Conservation (phyloP, 768 basidiomycete species). For the Leccinum incarnatum region DNA sequence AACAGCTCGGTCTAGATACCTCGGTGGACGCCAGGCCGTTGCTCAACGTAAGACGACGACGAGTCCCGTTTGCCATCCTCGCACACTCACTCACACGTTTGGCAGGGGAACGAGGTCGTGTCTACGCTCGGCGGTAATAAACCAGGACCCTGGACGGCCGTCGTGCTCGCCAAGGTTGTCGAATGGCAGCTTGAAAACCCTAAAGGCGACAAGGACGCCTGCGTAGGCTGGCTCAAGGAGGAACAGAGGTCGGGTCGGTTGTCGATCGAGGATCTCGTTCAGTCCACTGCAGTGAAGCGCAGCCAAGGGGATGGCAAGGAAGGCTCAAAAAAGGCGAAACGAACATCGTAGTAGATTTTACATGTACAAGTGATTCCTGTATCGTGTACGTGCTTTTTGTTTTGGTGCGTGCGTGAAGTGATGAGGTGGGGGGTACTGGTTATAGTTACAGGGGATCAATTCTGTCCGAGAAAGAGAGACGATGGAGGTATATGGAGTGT, state of each 20-base stretch:
- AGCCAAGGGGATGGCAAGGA: constrained; percentile 16
- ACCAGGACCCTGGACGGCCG: constrained; percentile 70
- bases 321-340: constrained; percentile 32
- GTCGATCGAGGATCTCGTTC: constrained; percentile 26
- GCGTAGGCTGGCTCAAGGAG: constrained; percentile 64
- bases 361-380: not conserved
- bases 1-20: constrained; percentile 57
- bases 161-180: constrained; percentile 61
- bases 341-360: constrained; percentile 9
- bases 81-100: constrained; percentile 4
- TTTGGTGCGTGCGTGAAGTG: not conserved
- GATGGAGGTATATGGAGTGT: not conserved
- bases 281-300: constrained; percentile 27
- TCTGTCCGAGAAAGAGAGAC: constrained; percentile 3
- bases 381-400: constrained; percentile 4
- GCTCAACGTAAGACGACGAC: constrained; percentile 61
- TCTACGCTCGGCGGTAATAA: constrained; percentile 51
- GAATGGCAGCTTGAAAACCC: constrained; percentile 89
- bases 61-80: not conserved
- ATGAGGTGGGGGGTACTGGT: constrained; percentile 10
- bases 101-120: constrained; percentile 70
- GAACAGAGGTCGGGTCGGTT: constrained; percentile 51
- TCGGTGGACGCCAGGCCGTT: constrained; percentile 69
- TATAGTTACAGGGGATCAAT: constrained; percentile 18
- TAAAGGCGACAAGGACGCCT: constrained; percentile 59